phyloP scores from a whole-genome alignment of 1,284 basidiomycete genomes.

The Ceratobasidium sp. region DNA sequence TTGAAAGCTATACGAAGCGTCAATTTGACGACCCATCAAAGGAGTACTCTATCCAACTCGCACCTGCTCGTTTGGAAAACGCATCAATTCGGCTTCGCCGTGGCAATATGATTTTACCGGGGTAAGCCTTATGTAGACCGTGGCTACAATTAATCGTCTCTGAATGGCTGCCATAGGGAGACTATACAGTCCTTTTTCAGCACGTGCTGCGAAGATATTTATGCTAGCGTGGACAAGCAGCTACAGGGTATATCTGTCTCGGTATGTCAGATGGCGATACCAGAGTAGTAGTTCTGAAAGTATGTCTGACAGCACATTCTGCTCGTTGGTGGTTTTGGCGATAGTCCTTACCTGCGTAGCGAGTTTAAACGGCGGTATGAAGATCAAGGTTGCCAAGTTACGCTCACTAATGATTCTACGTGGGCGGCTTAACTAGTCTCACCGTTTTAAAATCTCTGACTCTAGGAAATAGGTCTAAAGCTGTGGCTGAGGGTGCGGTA shows the following conservation, averaged over 20 bases:
- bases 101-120: no score
- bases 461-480: constrained; percentile 34
- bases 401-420: constrained; percentile 40
- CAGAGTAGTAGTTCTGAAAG: background rate
- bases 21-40: constrained; percentile 8
- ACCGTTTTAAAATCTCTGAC: background rate
- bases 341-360: constrained; percentile 37
- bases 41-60: constrained; percentile 6
- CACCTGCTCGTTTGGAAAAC: constrained; percentile 9
- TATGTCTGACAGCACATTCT: constrained; percentile 34
- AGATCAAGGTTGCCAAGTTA: constrained; percentile 21
- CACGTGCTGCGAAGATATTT: constrained; percentile 1
- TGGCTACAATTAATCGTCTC: no score
- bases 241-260: constrained; percentile 3
- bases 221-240: constrained; percentile 33
- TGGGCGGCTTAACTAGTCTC: background rate
- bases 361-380: constrained; percentile 20
- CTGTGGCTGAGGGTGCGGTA: constrained; percentile 41
- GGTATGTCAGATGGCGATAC: background rate
- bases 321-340: constrained; percentile 42
- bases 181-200: background rate
- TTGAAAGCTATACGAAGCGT: constrained; percentile 19
- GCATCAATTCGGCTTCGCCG: background rate
- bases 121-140: no score
- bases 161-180: background rate